phyloP scores from a whole-genome alignment of 2,329 filamentous ascomycete species.

The Nigrospora osmanthi region DNA sequence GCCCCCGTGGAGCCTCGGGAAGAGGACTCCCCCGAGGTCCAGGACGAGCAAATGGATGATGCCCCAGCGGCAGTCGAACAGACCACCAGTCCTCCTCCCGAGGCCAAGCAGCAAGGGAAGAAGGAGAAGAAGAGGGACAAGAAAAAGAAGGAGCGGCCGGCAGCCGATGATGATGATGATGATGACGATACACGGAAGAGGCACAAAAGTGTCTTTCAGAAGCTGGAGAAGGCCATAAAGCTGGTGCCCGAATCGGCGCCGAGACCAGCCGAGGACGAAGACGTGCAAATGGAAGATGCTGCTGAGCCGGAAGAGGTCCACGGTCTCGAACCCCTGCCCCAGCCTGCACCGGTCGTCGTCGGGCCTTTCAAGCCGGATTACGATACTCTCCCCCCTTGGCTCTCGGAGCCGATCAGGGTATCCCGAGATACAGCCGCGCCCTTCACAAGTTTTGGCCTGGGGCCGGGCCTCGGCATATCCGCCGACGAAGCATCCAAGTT shows the following conservation, averaged over 20 bases:
- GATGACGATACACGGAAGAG: slow-evolving; percentile 16
- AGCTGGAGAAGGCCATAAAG: slow-evolving; percentile 46
- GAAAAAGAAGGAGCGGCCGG: slow-evolving; percentile 4
- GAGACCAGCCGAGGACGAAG: slow-evolving; percentile 25
- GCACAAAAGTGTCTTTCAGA: slow-evolving; percentile 46
- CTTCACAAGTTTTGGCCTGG: slow-evolving; percentile 41
- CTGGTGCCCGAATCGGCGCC: slow-evolving; percentile 20
- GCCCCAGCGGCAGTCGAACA: too few relatives aligned
- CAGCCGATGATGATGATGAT: slow-evolving; percentile 8
- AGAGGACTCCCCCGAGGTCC: slow-evolving; percentile 4
- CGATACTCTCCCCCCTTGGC: slow-evolving; percentile 73
- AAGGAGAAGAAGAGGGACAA: slow-evolving; percentile 26
- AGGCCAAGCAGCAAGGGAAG: slow-evolving; percentile 8
- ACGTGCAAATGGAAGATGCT: slow-evolving; percentile 14
- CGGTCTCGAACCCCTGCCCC: slow-evolving; percentile 74
- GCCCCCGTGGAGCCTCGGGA: slow-evolving; percentile 25
- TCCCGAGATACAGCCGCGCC: slow-evolving; percentile 48
- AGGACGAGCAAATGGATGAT: too few relatives aligned
- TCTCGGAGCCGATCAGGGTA: slow-evolving; percentile 66
- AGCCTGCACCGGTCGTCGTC: slow-evolving; percentile 58
- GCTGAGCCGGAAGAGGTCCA: slow-evolving; percentile 42
- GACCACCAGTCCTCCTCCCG: too few relatives aligned
- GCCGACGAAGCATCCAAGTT: slow-evolving; percentile 54
- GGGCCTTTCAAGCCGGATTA: slow-evolving; percentile 56
- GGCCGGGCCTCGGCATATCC: slow-evolving; percentile 52